Base-by-base conservation (phyloP, 1,284 basidiomycete species). In the Ganoderma sinense region DNA sequence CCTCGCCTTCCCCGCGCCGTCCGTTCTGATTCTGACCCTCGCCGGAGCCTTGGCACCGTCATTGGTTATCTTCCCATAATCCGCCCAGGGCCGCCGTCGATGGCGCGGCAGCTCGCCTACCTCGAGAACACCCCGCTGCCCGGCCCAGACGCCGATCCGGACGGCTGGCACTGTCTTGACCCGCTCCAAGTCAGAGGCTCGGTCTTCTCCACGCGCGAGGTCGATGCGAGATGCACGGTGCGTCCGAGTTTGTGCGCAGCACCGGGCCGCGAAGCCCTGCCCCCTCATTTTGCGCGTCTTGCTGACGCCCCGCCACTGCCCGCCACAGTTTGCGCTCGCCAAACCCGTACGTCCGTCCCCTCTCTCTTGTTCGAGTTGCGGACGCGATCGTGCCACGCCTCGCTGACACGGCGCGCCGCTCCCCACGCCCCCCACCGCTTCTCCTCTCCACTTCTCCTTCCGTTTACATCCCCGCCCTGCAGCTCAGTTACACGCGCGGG, bases 151-250 rank as follows among this genome's bases (percentile, higher is more conserved):
- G 82, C 74, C 45, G 87, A 89, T 73, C 82, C 83, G 11, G 80
- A 84, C 48, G 86, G 87, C 18, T 88, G 86, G 87, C 80, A 83
- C 40, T 77, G 83, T n/a, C 75, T 85, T 26, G 76, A 78, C 11
- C 76, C 83, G 14, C 73, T 84, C 29, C 76, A 72, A 41, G 73
- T 87, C 51, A 80, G 78, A 59, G 88, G 87, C 4, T 84, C 78
- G 23, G 74, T 88, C 4, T 88, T 88, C 74, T 80, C 80, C 39
- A 79, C 77, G 29, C 83, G 83, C 45, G 72, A 78, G 0, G 71
- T 77, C 6, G 75, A 76, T 48, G 69, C 71, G n/a, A 70, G 31
- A 58, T 74, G 68, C 61, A 73, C 68, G 65, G 77, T 78, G 64
- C 69, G 69, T 69, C 6, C 40, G 36, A 36, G 7, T 10, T 36